Conservation (phyloP, 129 eudicot species). For the Lactuca sativa region DNA sequence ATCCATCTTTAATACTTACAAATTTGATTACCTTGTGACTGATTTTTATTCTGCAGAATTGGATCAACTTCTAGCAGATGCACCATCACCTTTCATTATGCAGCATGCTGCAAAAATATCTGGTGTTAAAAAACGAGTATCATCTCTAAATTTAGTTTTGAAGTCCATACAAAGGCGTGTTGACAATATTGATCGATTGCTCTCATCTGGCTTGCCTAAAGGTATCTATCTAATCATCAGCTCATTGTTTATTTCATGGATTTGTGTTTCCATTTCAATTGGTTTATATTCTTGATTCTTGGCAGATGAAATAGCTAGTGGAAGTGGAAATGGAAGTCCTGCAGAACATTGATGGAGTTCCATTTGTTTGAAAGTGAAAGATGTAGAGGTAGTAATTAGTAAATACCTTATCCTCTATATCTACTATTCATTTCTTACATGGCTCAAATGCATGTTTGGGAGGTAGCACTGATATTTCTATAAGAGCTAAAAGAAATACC, state of each 20-base stretch:
- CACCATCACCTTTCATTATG: slow-evolving; percentile 88
- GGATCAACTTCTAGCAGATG: slow-evolving; percentile 90
- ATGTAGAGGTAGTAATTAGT: slow-evolving; percentile 13
- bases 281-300: slow-evolving; percentile 9
- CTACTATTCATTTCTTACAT: not conserved
- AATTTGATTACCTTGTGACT: slow-evolving; percentile 12
- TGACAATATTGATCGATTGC: slow-evolving; percentile 71
- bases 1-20: no score
- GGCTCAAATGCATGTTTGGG: not conserved
- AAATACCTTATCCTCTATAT: slow-evolving; percentile 13
- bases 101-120: slow-evolving; percentile 89
- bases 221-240: slow-evolving; percentile 43
- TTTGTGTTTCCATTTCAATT: not conserved
- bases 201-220: slow-evolving; percentile 62
- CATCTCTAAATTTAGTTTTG: slow-evolving; percentile 63
- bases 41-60: slow-evolving; percentile 56
- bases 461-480: not conserved
- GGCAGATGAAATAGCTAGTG: slow-evolving; percentile 31
- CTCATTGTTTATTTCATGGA: slow-evolving; percentile 11
- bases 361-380: slow-evolving; percentile 13
- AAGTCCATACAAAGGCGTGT: slow-evolving; percentile 79
- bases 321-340: slow-evolving; percentile 9
- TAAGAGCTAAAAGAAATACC: no score
- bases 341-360: slow-evolving; percentile 14
- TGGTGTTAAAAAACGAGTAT: slow-evolving; percentile 75